Evolutionary conservation across 106 monocot genomes (phyloP), one percentile per base, ranked within the genome.

Genomic region (Iris macrosiphon): DNA sequence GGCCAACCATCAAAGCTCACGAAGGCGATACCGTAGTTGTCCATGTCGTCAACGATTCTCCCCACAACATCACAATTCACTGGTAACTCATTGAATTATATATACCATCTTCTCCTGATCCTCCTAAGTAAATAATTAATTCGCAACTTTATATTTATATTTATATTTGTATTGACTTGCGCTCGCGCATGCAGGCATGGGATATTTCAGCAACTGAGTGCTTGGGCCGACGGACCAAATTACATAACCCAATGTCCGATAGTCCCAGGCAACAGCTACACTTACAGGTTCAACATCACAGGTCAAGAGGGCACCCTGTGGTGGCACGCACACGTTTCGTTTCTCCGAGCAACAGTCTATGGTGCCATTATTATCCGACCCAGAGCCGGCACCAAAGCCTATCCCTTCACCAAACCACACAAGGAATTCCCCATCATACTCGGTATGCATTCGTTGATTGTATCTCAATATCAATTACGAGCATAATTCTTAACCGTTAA

Each of bases 181-280:
- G n/a, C n/a, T n/a, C n/a, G n/a, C n/a, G n/a, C n/a, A 10, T 19
- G 22, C 77, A 93, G 93, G 93, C 93, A 93, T 41, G 93, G 93
- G 22, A 72, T 93, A 38, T 79, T 88, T 53, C 92, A 93, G 68
- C 23, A 29, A 4, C 19, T 71, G 26, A 80, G 27, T 4, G 72
- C 45, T 2, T 93, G 93, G 93, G 76, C 83, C 0, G 93, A 93
- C 27, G 93, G 93, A 0, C 93, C 93, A 12, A 65, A 29, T 27
- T 75, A 67, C 55, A 63, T 93, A 45, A 88, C 93, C 6, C 93
- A 93, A 35, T 93, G 93, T 59, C 84, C 88, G 3, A 88, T 93
- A 3, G 43, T 2, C 3, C 83, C 93, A 0, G 81, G 88, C 0
- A 71, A 63, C 46, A 61, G 63, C 4, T 88, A 84, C 63, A 88